Conservation (phyloP, 805 yeast genomes). For the Ogataea sp. region DNA sequence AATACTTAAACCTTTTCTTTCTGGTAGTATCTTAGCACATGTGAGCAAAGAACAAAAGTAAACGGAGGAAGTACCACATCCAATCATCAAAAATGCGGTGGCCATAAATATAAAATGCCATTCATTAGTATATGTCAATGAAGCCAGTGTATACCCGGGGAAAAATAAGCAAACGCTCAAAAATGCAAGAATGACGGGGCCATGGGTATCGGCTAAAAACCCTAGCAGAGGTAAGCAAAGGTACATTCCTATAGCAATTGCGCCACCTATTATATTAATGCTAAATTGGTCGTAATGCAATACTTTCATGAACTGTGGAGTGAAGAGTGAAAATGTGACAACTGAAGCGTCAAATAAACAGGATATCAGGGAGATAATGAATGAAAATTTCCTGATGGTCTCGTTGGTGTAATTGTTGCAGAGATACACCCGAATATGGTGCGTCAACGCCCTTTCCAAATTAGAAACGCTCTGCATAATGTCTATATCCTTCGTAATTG, state of each 20-base stretch:
- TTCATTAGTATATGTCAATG: conserved; percentile 23
- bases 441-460: conserved; percentile 33
- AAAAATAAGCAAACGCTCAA: conserved; percentile 52
- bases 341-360: conserved; percentile 81
- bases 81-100: conserved; percentile 48
- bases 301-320: conserved; percentile 55
- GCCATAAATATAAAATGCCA: conserved; percentile 31
- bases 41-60: conserved; percentile 67
- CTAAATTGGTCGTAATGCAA: conserved; percentile 55
- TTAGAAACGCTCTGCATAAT: conserved; percentile 15
- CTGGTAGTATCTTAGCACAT: conserved; percentile 81
- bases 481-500: neutral
- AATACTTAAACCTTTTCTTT: conserved; percentile 69
- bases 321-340: conserved; percentile 70
- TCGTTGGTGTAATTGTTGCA: conserved; percentile 32
- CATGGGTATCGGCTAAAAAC: conserved; percentile 75
- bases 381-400: conserved; percentile 42
- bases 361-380: conserved; percentile 46
- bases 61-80: conserved; percentile 64
- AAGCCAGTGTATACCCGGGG: conserved; percentile 58
- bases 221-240: conserved; percentile 78
- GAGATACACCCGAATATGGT: conserved; percentile 35
- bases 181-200: conserved; percentile 65
- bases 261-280: conserved; percentile 65
- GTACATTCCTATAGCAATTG: conserved; percentile 76